A percentile compares a stretch with the other conserved stretches of the same genome.
Evolutionary conservation across 768 basidiomycete genomes (phyloP).

Genomic region (Amanita phalloides): DNA sequence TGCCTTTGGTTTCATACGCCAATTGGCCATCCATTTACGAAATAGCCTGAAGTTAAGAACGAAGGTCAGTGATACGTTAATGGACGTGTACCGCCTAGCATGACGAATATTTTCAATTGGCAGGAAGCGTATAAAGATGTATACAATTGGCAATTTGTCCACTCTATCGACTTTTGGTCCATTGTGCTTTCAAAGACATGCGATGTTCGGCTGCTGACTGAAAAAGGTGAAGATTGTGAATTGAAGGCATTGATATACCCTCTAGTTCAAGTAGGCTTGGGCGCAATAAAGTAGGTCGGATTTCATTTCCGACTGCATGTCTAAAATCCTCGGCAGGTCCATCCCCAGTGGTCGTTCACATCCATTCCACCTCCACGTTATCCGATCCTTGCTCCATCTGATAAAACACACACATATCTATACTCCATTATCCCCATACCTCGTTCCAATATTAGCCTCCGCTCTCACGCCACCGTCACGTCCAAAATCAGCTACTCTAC

Average conservation of each 20-base stretch:
- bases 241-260: constrained; percentile 89
- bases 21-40: constrained; percentile 86
- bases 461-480: constrained; percentile 57
- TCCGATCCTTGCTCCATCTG: constrained; percentile 81
- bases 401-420: constrained; percentile 76
- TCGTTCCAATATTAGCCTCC: constrained; percentile 78
- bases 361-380: constrained; percentile 89
- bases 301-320: constrained; percentile 3
- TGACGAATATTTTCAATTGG: background rate
- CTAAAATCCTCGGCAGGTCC: constrained; percentile 39
- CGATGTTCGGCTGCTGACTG: constrained; percentile 38
- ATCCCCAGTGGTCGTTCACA: constrained; percentile 86
- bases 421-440: constrained; percentile 78
- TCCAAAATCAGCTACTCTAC: constrained; percentile 76
- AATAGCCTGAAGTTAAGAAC: constrained; percentile 85
- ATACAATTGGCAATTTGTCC: constrained; percentile 98
- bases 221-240: constrained; percentile 46
- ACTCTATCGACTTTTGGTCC: constrained; percentile 94
- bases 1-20: constrained; percentile 91
- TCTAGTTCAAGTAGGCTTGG: constrained; percentile 87
- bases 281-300: constrained; percentile 74
- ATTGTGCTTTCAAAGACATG: constrained; percentile 80
- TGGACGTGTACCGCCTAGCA: background rate
- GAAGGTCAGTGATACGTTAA: constrained; percentile 37
- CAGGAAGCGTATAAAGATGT: constrained; percentile 90